Evolutionary conservation across 2,329 filamentous ascomycete genomes (phyloP).

Genomic region (Lasiodiplodia theobromae): DNA sequence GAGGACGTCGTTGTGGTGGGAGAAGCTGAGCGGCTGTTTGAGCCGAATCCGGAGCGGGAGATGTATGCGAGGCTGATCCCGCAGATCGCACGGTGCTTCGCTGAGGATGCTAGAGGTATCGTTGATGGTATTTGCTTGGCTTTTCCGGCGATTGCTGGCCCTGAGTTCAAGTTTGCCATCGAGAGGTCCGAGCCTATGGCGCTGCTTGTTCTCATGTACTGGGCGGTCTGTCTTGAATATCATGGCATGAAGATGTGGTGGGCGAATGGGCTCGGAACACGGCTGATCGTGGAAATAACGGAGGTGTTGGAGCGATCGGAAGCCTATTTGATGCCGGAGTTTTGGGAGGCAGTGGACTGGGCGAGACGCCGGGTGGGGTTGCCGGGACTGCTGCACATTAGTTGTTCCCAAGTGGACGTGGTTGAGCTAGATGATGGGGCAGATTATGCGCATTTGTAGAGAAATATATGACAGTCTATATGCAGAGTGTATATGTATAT

Average conservation of each 20-base stretch:
- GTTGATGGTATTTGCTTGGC: neutral
- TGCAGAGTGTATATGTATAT: too few relatives aligned
- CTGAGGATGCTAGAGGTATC: neutral
- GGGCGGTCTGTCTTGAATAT: neutral
- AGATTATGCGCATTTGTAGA: too few relatives aligned
- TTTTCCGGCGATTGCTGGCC: neutral
- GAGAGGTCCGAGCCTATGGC: neutral
- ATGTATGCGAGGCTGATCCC: neutral
- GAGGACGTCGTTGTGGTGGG: neutral
- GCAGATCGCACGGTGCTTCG: neutral
- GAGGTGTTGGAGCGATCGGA: neutral
- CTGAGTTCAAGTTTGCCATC: neutral
- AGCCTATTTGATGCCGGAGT: neutral
- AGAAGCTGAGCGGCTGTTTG: too few relatives aligned
- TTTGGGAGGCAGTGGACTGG: neutral
- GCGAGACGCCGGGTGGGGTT: neutral
- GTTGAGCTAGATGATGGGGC: too few relatives aligned
- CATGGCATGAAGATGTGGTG: constrained; percentile 1
- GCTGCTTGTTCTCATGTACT: neutral
- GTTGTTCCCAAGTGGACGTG: too few relatives aligned
- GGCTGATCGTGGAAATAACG: neutral
- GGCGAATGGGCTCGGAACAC: neutral
- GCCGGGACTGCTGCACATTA: neutral
- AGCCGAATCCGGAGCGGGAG: neutral
- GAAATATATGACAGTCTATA: too few relatives aligned